Base-by-base conservation (phyloP, 2,329 filamentous ascomycete species). In the Aphanoascus verrucosus region DNA sequence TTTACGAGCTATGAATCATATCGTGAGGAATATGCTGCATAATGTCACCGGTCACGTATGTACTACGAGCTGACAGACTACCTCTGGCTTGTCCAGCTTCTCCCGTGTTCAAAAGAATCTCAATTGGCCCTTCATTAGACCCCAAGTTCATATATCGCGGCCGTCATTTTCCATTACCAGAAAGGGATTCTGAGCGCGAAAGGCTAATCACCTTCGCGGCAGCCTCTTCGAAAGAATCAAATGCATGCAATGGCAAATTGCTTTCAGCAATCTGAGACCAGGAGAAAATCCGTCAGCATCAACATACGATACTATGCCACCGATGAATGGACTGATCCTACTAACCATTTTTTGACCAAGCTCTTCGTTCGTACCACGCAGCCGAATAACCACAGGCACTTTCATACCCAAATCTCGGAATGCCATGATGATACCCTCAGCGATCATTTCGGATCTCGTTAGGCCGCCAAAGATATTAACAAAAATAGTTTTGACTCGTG, bases 361-460 rank as follows among this genome's bases (percentile, higher is more conserved):
- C 60, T 77, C 76, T 70, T 90, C 85, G 60, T 86, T 86, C 12
- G 85, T 89, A 6, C 86, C 86, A 56, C 85, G 74, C 57, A 90
- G 76, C 58, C 86, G 76, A 31, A 90, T 86, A n/a, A 90, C 84
- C 0, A 90, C 83, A 0, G 86, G 86, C 1, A 86, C 74, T n/a
- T 67, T 70, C 61, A 85, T 77, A 7, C 79, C 72, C 52, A 88
- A 66, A 63, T 89, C 83, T 57, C 77, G 75, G 63, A 89, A 88
- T 1, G 86, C 86, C 60, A 86, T 63, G 23, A 90, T 73, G 47
- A 91, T 78, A 0, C 86, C 86, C 54, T 82, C 75, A 0, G 86
- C 86, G 66, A 90, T 90, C 85, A 90, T 89, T 60, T 88, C 85
- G 35, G 86, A 86, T 55, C 84, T 76, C 5, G 84, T 88, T 60